Evolutionary conservation across 140 eudicot genomes (phyloP), one percentile per base, ranked within the genome.

Genomic region (Ambrosia hybrid): DNA sequence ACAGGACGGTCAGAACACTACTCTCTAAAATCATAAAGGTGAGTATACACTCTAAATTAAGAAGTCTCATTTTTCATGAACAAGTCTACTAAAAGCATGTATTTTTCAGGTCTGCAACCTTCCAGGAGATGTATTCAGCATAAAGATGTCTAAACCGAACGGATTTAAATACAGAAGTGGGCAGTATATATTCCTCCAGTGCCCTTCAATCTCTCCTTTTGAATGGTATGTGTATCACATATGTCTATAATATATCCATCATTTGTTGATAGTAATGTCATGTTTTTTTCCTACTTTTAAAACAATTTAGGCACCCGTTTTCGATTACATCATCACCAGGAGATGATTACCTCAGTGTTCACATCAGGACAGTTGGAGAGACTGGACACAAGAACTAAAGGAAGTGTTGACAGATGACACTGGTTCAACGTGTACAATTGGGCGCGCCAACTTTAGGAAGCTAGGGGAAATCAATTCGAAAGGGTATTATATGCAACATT

Each of bases 271-370:
- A 52, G 64, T 39, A 51, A 43, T 45, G 51, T 59, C n/a, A 53
- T 38, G n/a, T 45, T 36, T 51, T 21, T 12, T 3, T 49, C 0
- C 12, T 13, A 13, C 0, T 45, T 63, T 39, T 51, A 51, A 26
- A 48, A 48, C 2, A 37, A 58, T 67, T 57, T 81, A 95, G 99
- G 99, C 99, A 95, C 81, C 99, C 99, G 4, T 95, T 95, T 85
- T 95, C 97, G 43, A 86, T 95, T 33, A 95, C 99, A 70, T 88
- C 99, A 62, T 95, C 97, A 26, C 99, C 97, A 58, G 97, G 95
- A 57, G 97, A 95, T 37, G 81, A 91, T 75, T 86, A 80, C 83
- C 79, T 95, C 11, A 95, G 97, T 17, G 90, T 95, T 74, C 97
- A 95, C 78, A 85, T 95, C 60, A 89, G 96, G 41, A 85, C 88